Conservation (phyloP, 768 basidiomycete species). For the Termitomyces sp. region DNA sequence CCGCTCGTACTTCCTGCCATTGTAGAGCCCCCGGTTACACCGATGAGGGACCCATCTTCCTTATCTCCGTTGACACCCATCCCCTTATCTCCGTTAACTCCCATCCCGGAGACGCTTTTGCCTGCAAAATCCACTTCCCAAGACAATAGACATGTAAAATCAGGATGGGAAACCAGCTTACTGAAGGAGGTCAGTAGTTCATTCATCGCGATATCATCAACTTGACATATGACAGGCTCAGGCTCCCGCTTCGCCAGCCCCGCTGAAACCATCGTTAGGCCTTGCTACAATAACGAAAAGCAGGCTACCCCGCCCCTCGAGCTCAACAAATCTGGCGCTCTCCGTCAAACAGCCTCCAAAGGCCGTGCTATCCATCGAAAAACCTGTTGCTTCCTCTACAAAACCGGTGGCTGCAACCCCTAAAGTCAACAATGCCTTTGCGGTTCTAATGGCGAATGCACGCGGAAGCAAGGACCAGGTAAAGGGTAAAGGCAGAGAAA, state of each 20-base stretch:
- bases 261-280: constrained; percentile 13
- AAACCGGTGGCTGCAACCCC: constrained; percentile 10
- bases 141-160: constrained; percentile 18
- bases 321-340: constrained; percentile 4
- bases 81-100: constrained; percentile 47
- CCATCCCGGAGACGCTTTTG: constrained; percentile 45
- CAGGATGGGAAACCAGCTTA: constrained; percentile 20
- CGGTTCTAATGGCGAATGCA: constrained; percentile 27
- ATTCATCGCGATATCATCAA: not conserved
- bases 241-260: not conserved
- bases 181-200: constrained; percentile 19
- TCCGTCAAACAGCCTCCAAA: not conserved
- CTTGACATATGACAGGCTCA: not conserved
- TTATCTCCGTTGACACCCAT: constrained; percentile 49
- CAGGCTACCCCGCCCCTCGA: constrained; percentile 30
- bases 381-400: constrained; percentile 1
- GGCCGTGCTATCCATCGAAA: not conserved
- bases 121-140: constrained; percentile 14
- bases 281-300: constrained; percentile 19
- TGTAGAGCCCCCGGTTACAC: constrained; percentile 20
- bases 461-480: constrained; percentile 14
- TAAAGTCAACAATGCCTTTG: constrained; percentile 26
- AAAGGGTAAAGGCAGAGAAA: constrained; percentile 22
- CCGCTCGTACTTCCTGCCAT: constrained; percentile 3
- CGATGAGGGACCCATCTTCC: constrained; percentile 16